A percentile compares a stretch with the other conserved stretches of the same genome.
Evolutionary conservation across 2,329 filamentous ascomycete genomes (phyloP).

Genomic region (Claviceps arundinis): DNA sequence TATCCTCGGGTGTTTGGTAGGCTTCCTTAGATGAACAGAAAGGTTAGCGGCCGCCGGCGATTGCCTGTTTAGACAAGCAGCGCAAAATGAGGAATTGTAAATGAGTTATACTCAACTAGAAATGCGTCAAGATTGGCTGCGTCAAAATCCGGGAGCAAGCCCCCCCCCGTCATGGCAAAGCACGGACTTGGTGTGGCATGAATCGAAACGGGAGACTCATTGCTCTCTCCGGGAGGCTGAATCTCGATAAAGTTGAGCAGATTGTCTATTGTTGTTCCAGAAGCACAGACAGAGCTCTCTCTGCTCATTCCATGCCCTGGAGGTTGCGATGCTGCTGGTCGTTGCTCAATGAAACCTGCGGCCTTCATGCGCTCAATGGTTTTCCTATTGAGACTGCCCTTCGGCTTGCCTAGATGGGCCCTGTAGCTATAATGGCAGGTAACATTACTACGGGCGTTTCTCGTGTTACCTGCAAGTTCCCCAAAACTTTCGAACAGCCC

Average conservation of each 20-base stretch:
- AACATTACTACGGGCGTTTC: not conserved
- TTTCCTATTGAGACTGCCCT: not conserved
- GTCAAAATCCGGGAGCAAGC: not conserved
- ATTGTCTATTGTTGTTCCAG: not conserved
- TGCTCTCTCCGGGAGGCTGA: not conserved
- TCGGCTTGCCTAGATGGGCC: not conserved
- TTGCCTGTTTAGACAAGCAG: not conserved
- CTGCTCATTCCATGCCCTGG: not conserved
- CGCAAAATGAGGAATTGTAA: not conserved
- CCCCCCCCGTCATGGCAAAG: not conserved
- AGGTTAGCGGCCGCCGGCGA: too few species aligned
- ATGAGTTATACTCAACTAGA: not conserved
- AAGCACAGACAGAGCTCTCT: not conserved
- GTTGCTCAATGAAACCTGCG: not conserved
- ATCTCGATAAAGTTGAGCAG: not conserved
- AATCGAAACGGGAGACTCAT: not conserved
- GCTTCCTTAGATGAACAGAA: not conserved
- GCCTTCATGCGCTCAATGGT: not conserved
- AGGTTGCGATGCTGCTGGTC: not conserved
- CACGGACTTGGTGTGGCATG: not conserved
- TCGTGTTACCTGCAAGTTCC: not conserved
- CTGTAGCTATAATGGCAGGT: not conserved
- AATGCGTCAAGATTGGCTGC: not conserved
- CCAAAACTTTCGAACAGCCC: not conserved
- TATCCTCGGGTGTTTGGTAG: not conserved